Conservation (phyloP, 441 rosid genomes). For the Aleurites moluccanus region DNA sequence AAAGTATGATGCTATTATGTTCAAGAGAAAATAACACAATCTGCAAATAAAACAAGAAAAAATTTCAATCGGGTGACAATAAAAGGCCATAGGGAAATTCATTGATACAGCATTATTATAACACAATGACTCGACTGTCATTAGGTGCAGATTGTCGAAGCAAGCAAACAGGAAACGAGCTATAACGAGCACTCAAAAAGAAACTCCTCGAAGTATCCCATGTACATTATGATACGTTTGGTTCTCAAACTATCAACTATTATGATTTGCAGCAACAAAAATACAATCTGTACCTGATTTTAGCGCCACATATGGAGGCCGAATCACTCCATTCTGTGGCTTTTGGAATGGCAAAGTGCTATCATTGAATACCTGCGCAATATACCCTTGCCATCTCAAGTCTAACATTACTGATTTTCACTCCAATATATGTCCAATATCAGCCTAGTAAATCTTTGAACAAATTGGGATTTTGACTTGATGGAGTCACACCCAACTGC, state of each 20-base stretch:
- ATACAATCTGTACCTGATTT: conserved; percentile 31
- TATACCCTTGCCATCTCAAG: conserved; percentile 4
- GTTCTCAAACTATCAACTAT: conserved; percentile 16
- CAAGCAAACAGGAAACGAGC: conserved; percentile 6
- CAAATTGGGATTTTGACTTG: conserved; percentile 83
- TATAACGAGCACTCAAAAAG: conserved; percentile 10
- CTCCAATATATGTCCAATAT: not conserved
- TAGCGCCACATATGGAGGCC: conserved; percentile 12
- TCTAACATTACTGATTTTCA: not conserved
- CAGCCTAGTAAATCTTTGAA: conserved; percentile 87
- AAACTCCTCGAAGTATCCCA: conserved; percentile 4
- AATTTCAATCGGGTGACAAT: not conserved
- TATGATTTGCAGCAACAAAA: conserved; percentile 22
- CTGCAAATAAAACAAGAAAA: not conserved
- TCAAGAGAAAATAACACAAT: not conserved
- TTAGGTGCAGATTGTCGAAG: not conserved
- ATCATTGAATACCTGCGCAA: not conserved
- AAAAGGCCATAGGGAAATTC: not conserved
- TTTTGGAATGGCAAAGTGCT: not conserved
- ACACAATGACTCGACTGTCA: conserved; percentile 5
- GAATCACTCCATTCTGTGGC: conserved; percentile 9
- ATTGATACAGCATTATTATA: conserved; percentile 20
- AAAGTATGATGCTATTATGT: not conserved
- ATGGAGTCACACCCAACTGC: conserved; percentile 94
- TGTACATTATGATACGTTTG: conserved; percentile 11